Base-by-base conservation (phyloP, 2,329 filamentous ascomycete species). In the Fusarium buxicola region DNA sequence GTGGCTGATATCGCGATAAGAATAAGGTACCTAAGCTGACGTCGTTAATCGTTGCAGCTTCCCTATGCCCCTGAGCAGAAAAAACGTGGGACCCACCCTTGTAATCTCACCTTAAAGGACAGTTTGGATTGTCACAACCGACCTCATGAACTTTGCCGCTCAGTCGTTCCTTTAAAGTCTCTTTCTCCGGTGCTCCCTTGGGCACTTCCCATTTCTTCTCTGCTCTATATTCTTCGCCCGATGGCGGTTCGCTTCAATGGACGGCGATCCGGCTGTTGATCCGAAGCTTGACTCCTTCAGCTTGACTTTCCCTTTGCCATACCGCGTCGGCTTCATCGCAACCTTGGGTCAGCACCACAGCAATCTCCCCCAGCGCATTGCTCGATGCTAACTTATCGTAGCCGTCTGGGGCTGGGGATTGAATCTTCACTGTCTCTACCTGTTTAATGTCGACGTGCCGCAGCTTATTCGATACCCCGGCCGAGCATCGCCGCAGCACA, bases 361-460 rank as follows among this genome's bases (percentile, higher is more conserved):
- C 18, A 24, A 8, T 46, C 21, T 34, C 8, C 8, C 35, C 13
- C 16, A 40, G 9, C 6, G 15, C 21, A 43, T n/a, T 21, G 25
- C 66, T 40, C 8, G 8, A 46, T 32, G 28, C 57, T 63, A 43
- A 63, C 51, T 34, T 31, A n/a, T 27, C 16, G 59, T 66, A 96
- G 93, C 92, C 69, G 89, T 96, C 72, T 98, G 94, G 94, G 93
- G 92, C 75, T 99, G 94, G 93, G 93, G 90, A 66, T 78, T 91
- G 69, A 98, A 97, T 80, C 86, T 98, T 35, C 93, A 97, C 74
- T 94, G 92, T 78, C 88, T 98, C 58, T 84, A 89, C 71, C 78
- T 87, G 56, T 82, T 88, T 72, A 91, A 91, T 74, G 96, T 99
- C 80, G 92, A 97, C 77, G 91, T 96, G 52, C 91, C 92, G 16